Evolutionary conservation across 2,329 filamentous ascomycete species (phyloP).

Genomic region (Penicillium sp.): DNA sequence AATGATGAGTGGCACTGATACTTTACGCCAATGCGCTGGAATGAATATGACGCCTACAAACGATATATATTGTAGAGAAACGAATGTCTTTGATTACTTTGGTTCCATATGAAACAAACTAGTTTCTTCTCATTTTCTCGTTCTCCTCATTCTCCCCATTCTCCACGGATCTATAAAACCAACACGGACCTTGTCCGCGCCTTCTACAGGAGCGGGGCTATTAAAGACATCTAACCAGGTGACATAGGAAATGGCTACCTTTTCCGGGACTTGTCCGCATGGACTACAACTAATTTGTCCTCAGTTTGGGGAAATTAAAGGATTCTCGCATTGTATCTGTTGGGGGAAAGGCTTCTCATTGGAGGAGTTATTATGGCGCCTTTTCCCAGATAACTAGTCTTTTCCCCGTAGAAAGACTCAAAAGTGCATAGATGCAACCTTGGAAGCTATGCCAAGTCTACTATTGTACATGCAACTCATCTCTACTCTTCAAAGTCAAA

Average conservation of each 20-base stretch:
- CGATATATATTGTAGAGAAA: neutral
- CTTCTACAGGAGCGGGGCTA: slow-evolving; percentile 4
- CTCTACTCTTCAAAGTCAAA: neutral
- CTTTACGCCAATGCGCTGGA: neutral
- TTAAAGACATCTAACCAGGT: neutral
- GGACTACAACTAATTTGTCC: too few species aligned
- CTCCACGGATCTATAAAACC: slow-evolving; percentile 12
- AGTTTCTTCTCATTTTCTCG: neutral
- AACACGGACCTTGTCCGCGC: slow-evolving; percentile 13
- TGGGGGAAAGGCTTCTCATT: neutral
- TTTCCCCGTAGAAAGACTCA: neutral
- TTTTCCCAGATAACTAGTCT: neutral
- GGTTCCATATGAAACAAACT: neutral
- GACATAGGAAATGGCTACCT: neutral
- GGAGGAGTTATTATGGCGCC: slow-evolving; percentile 1
- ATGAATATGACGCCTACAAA: slow-evolving; percentile 10
- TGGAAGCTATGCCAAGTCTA: neutral
- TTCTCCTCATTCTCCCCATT: neutral
- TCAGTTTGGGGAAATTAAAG: neutral
- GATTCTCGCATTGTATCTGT: neutral
- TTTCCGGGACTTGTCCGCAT: neutral
- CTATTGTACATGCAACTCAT: neutral
- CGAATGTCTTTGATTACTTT: neutral
- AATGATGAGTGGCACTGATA: neutral
- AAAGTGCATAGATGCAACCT: neutral